Evolutionary conservation across 257 asterid species (phyloP).

Genomic region (Primulina huaijiensis): DNA sequence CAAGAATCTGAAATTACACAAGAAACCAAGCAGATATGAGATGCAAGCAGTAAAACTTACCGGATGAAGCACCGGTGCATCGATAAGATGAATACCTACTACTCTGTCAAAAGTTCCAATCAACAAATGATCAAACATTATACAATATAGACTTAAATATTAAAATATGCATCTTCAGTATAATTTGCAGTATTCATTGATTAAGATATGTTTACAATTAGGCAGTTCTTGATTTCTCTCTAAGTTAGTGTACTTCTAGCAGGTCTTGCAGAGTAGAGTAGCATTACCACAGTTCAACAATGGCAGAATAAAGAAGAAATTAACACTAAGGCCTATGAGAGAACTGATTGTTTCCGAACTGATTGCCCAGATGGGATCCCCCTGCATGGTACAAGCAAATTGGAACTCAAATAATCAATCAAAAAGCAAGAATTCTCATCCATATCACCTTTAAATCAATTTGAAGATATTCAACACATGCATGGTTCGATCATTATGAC

Average conservation of each 20-base stretch:
- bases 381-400: conserved; percentile 45
- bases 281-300: conserved; percentile 60
- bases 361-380: conserved; percentile 97
- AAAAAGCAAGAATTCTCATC: not conserved
- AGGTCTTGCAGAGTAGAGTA: too few species aligned
- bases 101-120: conserved; percentile 62
- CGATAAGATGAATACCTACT: conserved; percentile 83
- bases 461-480: not conserved
- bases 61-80: conserved; percentile 82
- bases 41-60: conserved; percentile 34
- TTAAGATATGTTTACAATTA: not conserved
- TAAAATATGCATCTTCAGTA: too few species aligned
- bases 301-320: conserved; percentile 88
- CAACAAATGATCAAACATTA: conserved; percentile 36
- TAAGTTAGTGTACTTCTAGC: too few species aligned
- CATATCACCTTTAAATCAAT: not conserved
- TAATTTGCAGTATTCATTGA: too few species aligned
- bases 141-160: too few species aligned
- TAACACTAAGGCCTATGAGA: conserved; percentile 78
- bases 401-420: not conserved
- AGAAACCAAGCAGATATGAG: not conserved
- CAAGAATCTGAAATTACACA: conserved; percentile 6
- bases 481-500: too few species aligned
- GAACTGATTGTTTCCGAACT: conserved; percentile 71
- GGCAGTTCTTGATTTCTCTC: not conserved